Percentiles rank a stretch among this genome's conserved stretches.
Evolutionary conservation across 1,284 basidiomycete species (phyloP).

Genomic region (Ceratobasidium sp.): DNA sequence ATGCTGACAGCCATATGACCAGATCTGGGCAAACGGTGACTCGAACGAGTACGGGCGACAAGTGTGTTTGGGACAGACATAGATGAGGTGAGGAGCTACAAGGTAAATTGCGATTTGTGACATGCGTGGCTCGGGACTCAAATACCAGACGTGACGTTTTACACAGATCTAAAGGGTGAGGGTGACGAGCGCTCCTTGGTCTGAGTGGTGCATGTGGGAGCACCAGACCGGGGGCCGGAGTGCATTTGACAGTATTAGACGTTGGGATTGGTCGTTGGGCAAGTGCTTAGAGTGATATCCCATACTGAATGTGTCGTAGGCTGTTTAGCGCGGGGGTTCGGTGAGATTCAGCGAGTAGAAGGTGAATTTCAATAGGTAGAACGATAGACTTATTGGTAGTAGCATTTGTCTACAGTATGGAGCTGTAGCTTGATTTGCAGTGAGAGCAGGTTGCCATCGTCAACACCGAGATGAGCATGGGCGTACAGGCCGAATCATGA

Average conservation of each 20-base stretch:
- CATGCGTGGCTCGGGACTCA: too few species aligned
- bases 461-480: background rate
- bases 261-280: conserved; percentile 7
- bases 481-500: conserved; percentile 12
- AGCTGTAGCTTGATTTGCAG: background rate
- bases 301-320: too few species aligned
- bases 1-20: background rate
- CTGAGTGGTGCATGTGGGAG: conserved; percentile 1
- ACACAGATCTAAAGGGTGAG: too few species aligned
- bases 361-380: background rate
- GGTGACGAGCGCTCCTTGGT: too few species aligned
- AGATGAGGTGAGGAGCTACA: too few species aligned
- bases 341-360: conserved; percentile 1
- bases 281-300: conserved; percentile 1
- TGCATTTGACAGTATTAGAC: background rate
- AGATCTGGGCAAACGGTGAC: background rate
- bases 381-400: background rate
- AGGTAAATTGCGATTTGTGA: too few species aligned
- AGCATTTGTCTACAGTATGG: background rate
- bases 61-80: too few species aligned
- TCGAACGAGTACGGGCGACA: background rate
- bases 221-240: background rate
- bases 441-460: background rate
- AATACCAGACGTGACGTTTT: too few species aligned
- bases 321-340: background rate